These are phyloP conservation scores for Alopecurus myosuroides DNA, from an alignment of 176 grass and related monocot genomes.

Conservation along the genomic window DNA sequence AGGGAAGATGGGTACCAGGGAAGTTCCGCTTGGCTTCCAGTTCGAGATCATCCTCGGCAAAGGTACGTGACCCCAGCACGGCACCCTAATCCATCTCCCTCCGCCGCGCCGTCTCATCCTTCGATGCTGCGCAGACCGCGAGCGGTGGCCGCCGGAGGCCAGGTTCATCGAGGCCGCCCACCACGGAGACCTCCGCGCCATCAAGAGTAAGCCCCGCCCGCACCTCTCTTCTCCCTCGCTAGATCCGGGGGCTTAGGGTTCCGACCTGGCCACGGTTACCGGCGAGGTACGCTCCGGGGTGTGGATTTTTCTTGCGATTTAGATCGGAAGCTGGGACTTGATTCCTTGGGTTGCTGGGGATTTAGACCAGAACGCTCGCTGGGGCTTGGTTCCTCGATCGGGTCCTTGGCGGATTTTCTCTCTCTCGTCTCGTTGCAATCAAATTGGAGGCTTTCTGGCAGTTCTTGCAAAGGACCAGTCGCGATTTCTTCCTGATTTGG, in stretches of 20 bases:
- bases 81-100: neutral
- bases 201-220: neutral
- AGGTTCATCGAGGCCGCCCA: slow-evolving; percentile 1
- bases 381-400: neutral
- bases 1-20: neutral
- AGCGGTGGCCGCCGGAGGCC: neutral
- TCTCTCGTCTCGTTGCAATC: neutral
- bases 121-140: neutral
- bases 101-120: neutral
- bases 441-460: neutral
- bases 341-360: no score
- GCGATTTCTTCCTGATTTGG: neutral
- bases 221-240: neutral
- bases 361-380: no score
- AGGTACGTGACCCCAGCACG: neutral
- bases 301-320: neutral
- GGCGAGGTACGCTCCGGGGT: neutral
- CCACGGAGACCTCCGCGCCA: neutral
- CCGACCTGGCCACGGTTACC: neutral
- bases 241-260: neutral
- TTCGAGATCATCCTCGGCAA: neutral
- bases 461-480: neutral
- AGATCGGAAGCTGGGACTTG: neutral
- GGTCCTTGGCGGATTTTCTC: no score
- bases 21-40: neutral